phyloP scores from a whole-genome alignment of 2,329 filamentous ascomycete genomes.

The Celoporthe dispersa region DNA sequence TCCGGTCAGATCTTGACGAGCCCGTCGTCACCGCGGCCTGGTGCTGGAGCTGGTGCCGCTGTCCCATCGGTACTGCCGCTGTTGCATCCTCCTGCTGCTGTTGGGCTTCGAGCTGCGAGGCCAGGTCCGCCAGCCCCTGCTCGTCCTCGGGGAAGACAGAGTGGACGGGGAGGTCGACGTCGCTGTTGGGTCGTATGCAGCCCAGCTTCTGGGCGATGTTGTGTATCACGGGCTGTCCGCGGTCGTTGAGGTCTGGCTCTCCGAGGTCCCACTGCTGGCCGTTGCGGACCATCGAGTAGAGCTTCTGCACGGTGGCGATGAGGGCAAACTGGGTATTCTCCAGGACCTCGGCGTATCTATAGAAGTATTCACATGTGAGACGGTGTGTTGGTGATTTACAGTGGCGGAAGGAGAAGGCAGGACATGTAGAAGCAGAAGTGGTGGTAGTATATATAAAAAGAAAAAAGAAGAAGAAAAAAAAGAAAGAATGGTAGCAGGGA shows the following conservation, averaged over 20 bases:
- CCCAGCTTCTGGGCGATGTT: conserved; percentile 68
- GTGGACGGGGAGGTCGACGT: conserved; percentile 61
- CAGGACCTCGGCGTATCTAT: conserved; percentile 65
- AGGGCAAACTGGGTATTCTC: conserved; percentile 69
- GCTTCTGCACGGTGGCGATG: conserved; percentile 67
- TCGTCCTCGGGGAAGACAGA: conserved; percentile 66
- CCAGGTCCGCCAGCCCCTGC: conserved; percentile 60
- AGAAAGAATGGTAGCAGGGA: background rate
- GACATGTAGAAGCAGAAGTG: background rate
- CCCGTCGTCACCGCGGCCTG: background rate
- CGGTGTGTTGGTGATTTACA: background rate
- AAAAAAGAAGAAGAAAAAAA: too few species aligned
- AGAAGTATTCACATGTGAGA: conserved; percentile 28
- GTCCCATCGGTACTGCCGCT: conserved; percentile 29
- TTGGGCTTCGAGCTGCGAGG: conserved; percentile 57
- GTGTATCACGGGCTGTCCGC: conserved; percentile 66
- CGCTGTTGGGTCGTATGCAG: conserved; percentile 65
- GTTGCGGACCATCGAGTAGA: conserved; percentile 66
- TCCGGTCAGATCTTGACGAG: conserved; percentile 50
- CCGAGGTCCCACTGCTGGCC: conserved; percentile 63
- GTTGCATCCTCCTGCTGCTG: conserved; percentile 45
- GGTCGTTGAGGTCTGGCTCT: conserved; percentile 67
- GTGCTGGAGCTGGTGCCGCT: background rate
- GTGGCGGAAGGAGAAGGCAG: background rate
- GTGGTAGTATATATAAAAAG: background rate